These are phyloP conservation scores for Mortierella sp. DNA, from an alignment of 371 early-diverging fungal genomes.

Conservation along the genomic window DNA sequence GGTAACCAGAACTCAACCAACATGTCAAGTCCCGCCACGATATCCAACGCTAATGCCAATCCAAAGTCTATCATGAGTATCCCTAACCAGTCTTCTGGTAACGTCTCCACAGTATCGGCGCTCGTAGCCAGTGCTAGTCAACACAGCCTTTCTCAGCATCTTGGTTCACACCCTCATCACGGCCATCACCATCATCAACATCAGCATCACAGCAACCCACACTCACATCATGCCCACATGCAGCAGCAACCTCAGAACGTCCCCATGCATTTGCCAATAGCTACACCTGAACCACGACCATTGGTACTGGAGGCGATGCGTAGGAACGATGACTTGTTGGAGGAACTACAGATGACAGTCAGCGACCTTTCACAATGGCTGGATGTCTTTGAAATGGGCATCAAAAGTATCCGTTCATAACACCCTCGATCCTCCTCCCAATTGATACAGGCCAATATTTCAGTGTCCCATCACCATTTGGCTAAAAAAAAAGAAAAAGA, in stretches of 20 bases:
- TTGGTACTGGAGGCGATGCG: slow-evolving; percentile 55
- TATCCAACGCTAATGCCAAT: slow-evolving; percentile 1
- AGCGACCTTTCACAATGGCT: slow-evolving; percentile 56
- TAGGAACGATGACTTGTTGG: slow-evolving; percentile 48
- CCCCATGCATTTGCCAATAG: slow-evolving; percentile 33
- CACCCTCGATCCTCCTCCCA: too few relatives aligned
- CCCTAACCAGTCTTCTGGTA: slow-evolving; percentile 15
- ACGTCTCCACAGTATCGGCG: slow-evolving; percentile 5
- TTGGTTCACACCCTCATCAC: slow-evolving; percentile 12
- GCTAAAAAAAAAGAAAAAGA: background rate
- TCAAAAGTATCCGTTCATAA: slow-evolving; percentile 38
- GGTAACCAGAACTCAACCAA: background rate
- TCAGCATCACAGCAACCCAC: slow-evolving; percentile 1
- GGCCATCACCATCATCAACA: slow-evolving; percentile 3
- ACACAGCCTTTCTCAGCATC: too few relatives aligned
- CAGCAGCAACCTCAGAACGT: slow-evolving; percentile 14
- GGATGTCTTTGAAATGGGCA: slow-evolving; percentile 54
- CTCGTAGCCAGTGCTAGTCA: slow-evolving; percentile 16
- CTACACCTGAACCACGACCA: slow-evolving; percentile 47
- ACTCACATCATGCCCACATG: background rate
- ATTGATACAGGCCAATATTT: too few relatives aligned
- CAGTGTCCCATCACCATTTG: background rate
- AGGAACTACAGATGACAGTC: slow-evolving; percentile 51
- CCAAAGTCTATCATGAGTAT: slow-evolving; percentile 29
- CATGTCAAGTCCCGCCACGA: background rate